Evolutionary conservation across 2,329 filamentous ascomycete genomes (phyloP).

Genomic region (Septoria linicola): DNA sequence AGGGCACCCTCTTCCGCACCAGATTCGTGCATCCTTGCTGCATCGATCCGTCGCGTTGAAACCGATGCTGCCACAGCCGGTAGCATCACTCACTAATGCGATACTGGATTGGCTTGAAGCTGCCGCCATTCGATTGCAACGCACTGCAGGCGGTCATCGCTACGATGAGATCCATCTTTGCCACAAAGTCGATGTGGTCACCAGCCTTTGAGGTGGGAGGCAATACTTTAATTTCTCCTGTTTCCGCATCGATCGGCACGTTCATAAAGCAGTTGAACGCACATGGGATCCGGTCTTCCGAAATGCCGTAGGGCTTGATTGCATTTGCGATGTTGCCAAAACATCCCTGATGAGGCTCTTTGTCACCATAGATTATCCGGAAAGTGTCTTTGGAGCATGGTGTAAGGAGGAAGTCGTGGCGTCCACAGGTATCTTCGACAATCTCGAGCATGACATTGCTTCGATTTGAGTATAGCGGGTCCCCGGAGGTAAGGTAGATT

Average conservation of each 20-base stretch:
- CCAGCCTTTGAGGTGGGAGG: conserved; percentile 31
- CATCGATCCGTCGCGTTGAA: background rate
- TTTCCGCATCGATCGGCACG: conserved; percentile 29
- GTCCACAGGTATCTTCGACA: conserved; percentile 23
- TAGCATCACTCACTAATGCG: conserved; percentile 11
- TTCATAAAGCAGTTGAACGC: conserved; percentile 36
- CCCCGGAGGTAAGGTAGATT: conserved; percentile 26
- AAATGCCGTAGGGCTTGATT: conserved; percentile 24
- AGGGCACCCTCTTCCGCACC: too few relatives aligned
- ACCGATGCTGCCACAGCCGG: background rate
- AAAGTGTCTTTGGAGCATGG: conserved; percentile 29
- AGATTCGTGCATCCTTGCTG: background rate
- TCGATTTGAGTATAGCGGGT: conserved; percentile 27
- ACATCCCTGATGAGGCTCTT: conserved; percentile 31
- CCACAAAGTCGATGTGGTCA: conserved; percentile 31
- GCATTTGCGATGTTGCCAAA: conserved; percentile 32
- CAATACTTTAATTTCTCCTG: conserved; percentile 27
- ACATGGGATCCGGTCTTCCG: conserved; percentile 27
- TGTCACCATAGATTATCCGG: conserved; percentile 29
- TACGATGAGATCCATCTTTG: conserved; percentile 33
- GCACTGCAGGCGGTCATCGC: conserved; percentile 31
- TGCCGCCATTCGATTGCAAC: conserved; percentile 28
- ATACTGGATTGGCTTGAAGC: conserved; percentile 28
- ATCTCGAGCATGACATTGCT: conserved; percentile 25
- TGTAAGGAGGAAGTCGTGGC: conserved; percentile 28